These are phyloP conservation scores for Suillus sp. DNA, from an alignment of 768 basidiomycete species.

Conservation along the genomic window DNA sequence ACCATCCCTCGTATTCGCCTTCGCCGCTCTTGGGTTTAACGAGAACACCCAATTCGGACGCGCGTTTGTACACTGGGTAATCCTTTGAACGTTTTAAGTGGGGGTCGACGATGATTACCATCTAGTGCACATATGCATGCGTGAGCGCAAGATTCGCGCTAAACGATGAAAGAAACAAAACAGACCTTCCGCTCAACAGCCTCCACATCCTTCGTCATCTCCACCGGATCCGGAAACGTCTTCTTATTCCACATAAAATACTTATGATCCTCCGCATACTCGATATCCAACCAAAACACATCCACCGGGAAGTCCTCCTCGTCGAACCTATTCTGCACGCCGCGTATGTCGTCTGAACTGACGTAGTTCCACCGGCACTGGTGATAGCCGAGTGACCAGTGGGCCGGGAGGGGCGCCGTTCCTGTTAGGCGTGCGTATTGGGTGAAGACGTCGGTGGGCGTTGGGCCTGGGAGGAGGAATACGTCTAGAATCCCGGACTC, in stretches of 20 bases:
- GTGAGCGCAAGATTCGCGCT: not conserved
- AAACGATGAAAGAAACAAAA: not conserved
- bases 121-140: conserved; percentile 46
- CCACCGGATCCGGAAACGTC: conserved; percentile 90
- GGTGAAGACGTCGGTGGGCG: conserved; percentile 75
- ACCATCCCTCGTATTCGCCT: conserved; percentile 96
- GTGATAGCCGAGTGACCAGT: conserved; percentile 93
- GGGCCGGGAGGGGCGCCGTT: conserved; percentile 81
- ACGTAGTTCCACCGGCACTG: conserved; percentile 99
- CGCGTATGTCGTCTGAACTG: conserved; percentile 82
- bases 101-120: conserved; percentile 97
- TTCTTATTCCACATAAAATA: conserved; percentile 97
- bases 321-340: conserved; percentile 86
- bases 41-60: conserved; percentile 78
- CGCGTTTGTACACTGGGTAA: conserved; percentile 85
- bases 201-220: conserved; percentile 90
- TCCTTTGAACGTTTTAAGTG: conserved; percentile 83
- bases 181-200: conserved; percentile 80
- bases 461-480: conserved; percentile 91
- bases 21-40: conserved; percentile 80
- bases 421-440: conserved; percentile 90
- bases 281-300: conserved; percentile 97
- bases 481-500: conserved; percentile 96
- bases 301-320: conserved; percentile 95
- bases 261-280: conserved; percentile 90